Evolutionary conservation across 208 protist species (phyloP), one percentile per base, ranked within the genome.

Genomic region (Willaertia magna): DNA sequence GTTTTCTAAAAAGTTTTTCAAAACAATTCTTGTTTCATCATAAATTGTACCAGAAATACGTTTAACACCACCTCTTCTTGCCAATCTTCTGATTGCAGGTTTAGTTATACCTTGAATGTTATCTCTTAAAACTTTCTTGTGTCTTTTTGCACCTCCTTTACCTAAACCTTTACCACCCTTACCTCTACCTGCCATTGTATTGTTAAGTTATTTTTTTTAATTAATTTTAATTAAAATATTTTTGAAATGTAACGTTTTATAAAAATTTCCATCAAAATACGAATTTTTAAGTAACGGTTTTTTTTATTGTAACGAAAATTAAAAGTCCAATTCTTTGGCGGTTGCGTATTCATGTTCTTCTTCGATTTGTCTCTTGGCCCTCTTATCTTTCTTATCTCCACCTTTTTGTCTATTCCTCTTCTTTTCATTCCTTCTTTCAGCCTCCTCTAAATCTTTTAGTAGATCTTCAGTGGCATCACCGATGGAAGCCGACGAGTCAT

Each of bases 31-130:
- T 18, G 88, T 91, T 47, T 93, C 91, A 61, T 92, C 89, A 84
- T 93, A 94, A 87, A 94, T 92, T 78, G 85, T 59, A 49, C 86
- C 55, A 39, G 87, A 89, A 90, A 96, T 96, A 88, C 94, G 92
- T 89, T 95, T 95, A 87, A 96, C 93, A 88, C 94, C 94, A 87
- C 94, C 94, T 89, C 94, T 91, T 89, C 94, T 92, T 76, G 94
- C 94, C 74, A 96, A 89, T 90, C 94, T 92, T 90, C 93, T 92
- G 85, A 96, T 94, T 61, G 93, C 92, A 85, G 92, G 93, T 84
- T 92, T 92, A 46, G 92, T 94, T 89, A 95, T 94, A 89, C 92
- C 92, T 86, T 89, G 90, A 79, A 95, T 93, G 90, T 93, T 93
- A 88, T 95, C 93, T 89, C 93, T 92, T 52, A 94, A 88, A 81